Conservation (phyloP, 192 early-diverging fungal genomes). For the Gorgonomyces haynaldii region DNA sequence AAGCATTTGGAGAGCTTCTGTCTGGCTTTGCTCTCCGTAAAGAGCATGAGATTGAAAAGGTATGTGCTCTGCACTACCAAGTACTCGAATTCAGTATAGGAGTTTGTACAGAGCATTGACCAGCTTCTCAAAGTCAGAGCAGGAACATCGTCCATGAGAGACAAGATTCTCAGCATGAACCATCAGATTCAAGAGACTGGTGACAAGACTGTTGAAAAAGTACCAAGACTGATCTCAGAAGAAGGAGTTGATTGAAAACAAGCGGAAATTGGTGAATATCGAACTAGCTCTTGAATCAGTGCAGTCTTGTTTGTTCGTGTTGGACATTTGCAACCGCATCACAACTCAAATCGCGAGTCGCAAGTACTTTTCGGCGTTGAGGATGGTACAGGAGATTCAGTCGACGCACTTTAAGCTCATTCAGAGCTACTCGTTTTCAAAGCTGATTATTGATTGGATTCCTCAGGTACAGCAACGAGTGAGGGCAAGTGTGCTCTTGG, state of each 20-base stretch:
- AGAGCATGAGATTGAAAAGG: constrained; percentile 91
- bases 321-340: constrained; percentile 79
- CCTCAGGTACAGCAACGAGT: constrained; percentile 84
- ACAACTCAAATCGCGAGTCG: constrained; percentile 62
- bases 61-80: constrained; percentile 94
- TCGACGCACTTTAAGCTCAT: constrained; percentile 57
- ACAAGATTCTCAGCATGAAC: constrained; percentile 79
- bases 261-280: constrained; percentile 75
- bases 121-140: constrained; percentile 90
- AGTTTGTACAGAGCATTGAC: constrained; percentile 88
- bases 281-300: constrained; percentile 72
- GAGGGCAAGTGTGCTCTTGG: constrained; percentile 68
- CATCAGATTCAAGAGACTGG: constrained; percentile 73
- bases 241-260: constrained; percentile 62
- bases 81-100: constrained; percentile 45
- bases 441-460: constrained; percentile 62
- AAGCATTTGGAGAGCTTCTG: constrained; percentile 78
- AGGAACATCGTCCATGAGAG: constrained; percentile 71
- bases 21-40: constrained; percentile 71
- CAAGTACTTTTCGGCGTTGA: constrained; percentile 88
- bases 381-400: constrained; percentile 78
- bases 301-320: constrained; percentile 68
- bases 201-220: constrained; percentile 66
- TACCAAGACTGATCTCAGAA: constrained; percentile 41
- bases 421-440: constrained; percentile 70